Conservation (phyloP, 371 early-diverging fungal species). For the Mucor circinelloides region DNA sequence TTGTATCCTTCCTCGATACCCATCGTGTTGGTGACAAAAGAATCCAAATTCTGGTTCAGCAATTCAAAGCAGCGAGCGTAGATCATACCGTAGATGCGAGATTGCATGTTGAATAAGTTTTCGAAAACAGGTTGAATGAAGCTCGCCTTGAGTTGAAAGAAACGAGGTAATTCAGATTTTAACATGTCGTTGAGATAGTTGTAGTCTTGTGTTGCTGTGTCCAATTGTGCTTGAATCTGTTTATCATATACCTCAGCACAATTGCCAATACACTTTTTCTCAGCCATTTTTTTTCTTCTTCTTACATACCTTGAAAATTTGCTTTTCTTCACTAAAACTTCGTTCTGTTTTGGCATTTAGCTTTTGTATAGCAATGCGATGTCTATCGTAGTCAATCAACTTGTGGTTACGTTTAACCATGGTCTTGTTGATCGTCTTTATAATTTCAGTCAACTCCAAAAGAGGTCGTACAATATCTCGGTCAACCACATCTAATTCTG, state of each 20-base stretch:
- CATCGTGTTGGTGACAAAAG: slow-evolving; percentile 35
- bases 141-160: slow-evolving; percentile 54
- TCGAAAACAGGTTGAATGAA: slow-evolving; percentile 79
- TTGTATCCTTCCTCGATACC: slow-evolving; percentile 37
- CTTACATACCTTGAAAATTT: slow-evolving; percentile 58
- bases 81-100: slow-evolving; percentile 58
- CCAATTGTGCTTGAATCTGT: slow-evolving; percentile 60
- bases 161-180: slow-evolving; percentile 66
- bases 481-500: slow-evolving; percentile 75
- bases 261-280: not conserved
- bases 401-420: slow-evolving; percentile 85
- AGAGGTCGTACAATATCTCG: slow-evolving; percentile 71
- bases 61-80: slow-evolving; percentile 51
- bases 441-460: slow-evolving; percentile 63
- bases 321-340: slow-evolving; percentile 72
- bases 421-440: slow-evolving; percentile 70
- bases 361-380: slow-evolving; percentile 67
- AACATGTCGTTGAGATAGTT: slow-evolving; percentile 66
- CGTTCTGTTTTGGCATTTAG: slow-evolving; percentile 67
- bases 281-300: not conserved
- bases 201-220: slow-evolving; percentile 74
- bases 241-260: not conserved
- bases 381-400: slow-evolving; percentile 83
- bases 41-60: slow-evolving; percentile 31
- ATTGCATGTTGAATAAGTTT: slow-evolving; percentile 68